Percentiles rank a stretch among this genome's conserved stretches.
These are phyloP conservation scores for Paragyromitra xinjiangensis DNA, from an alignment of 495 filamentous ascomycete species.

Conservation along the genomic window DNA sequence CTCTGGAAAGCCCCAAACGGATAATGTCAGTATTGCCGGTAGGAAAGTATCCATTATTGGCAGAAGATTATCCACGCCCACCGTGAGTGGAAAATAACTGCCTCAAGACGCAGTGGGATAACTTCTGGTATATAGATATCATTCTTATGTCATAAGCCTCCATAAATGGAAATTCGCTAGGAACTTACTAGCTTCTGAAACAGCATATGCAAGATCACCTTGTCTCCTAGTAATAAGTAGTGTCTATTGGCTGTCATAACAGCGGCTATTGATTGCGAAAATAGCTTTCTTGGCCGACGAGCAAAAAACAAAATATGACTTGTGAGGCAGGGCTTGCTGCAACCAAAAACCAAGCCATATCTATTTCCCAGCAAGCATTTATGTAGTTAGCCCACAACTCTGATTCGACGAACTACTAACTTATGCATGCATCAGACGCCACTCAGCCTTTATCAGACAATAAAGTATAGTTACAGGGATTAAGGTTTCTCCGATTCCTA, in stretches of 20 bases:
- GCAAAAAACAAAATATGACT: too few relatives aligned
- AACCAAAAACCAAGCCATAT: too few relatives aligned
- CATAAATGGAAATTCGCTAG: slow-evolving; percentile 1
- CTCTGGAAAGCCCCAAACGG: neutral
- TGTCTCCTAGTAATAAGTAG: neutral
- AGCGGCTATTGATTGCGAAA: neutral
- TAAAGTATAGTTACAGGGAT: neutral
- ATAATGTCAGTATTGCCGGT: neutral
- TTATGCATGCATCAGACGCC: neutral
- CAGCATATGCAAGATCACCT: slow-evolving; percentile 2
- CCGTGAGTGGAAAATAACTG: neutral
- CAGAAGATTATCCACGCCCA: neutral
- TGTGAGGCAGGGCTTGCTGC: too few relatives aligned
- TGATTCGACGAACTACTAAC: neutral
- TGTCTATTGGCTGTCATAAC: neutral
- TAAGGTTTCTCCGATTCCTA: neutral
- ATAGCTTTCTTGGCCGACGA: neutral
- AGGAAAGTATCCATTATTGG: neutral
- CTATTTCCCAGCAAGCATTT: too few relatives aligned
- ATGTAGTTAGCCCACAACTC: neutral
- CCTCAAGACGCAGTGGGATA: too few relatives aligned
- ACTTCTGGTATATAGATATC: neutral
- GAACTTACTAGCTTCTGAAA: neutral
- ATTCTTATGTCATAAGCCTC: slow-evolving; percentile 22
- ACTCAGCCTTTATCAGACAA: neutral